A percentile compares a stretch with the other conserved stretches of the same genome.
phyloP scores from a whole-genome alignment of 352 stramenopile species.

The Phytophthora sojae region DNA sequence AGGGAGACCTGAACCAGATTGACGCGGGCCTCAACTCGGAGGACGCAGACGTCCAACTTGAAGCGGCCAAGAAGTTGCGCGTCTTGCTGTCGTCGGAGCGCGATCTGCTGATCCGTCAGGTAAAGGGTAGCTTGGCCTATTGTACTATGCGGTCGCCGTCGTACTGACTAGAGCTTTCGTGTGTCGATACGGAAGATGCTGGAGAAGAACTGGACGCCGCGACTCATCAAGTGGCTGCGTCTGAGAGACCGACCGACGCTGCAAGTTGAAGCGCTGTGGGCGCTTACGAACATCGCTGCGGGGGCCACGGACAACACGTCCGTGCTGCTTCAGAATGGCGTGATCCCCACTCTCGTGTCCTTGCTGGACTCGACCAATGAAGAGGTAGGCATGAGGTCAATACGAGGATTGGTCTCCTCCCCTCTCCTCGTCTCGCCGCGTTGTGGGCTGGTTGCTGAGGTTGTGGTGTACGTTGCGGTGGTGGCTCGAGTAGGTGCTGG shows the following conservation, averaged over 20 bases:
- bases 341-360: conserved; percentile 92
- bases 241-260: conserved; percentile 81
- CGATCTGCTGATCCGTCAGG: conserved; percentile 87
- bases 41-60: conserved; percentile 82
- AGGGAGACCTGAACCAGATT: conserved; percentile 86
- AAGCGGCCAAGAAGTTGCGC: conserved; percentile 89
- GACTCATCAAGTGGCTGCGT: conserved; percentile 87
- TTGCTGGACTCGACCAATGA: conserved; percentile 92
- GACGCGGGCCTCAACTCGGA: conserved; percentile 83
- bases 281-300: conserved; percentile 95
- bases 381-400: conserved; percentile 65
- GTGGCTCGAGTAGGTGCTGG: conserved; percentile 77
- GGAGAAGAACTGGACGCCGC: conserved; percentile 90
- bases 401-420: conserved; percentile 17
- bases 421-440: conserved; percentile 35
- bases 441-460: conserved; percentile 40
- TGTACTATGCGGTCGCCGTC: too few relatives aligned
- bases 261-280: conserved; percentile 95
- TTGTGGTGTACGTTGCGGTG: conserved; percentile 33
- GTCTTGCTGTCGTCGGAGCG: conserved; percentile 84
- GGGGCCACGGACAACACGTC: conserved; percentile 93
- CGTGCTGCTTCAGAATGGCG: conserved; percentile 92
- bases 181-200: conserved; percentile 65
- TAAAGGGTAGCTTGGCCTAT: conserved; percentile 24
- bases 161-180: neutral